Evolutionary conservation across 1,284 basidiomycete species (phyloP).

Genomic region (Rugiboletus extremiorientalis): DNA sequence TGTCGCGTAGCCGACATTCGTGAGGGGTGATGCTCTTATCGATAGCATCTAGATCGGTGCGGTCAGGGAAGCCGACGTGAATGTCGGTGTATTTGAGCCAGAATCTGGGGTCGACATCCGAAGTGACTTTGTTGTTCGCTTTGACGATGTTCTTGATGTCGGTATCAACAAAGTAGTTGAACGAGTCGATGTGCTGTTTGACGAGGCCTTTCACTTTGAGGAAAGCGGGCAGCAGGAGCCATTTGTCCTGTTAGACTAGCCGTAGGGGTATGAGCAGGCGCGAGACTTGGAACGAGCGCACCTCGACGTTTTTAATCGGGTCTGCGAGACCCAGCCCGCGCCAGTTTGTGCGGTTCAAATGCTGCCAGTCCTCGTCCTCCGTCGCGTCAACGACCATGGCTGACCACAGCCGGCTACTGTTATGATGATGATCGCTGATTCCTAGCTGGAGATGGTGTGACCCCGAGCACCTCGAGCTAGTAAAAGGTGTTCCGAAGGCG

Average conservation of each 20-base stretch:
- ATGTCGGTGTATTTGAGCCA: conserved; percentile 98
- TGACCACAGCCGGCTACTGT: not conserved
- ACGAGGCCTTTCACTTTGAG: conserved; percentile 97
- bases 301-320: conserved; percentile 79
- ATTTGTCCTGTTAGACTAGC: conserved; percentile 79
- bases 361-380: conserved; percentile 58
- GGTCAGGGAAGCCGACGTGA: conserved; percentile 86
- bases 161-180: conserved; percentile 98
- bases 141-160: conserved; percentile 97
- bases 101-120: conserved; percentile 96
- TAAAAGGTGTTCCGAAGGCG: no score
- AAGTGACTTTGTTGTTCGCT: conserved; percentile 91
- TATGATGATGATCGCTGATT: not conserved
- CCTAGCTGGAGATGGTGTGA: not conserved
- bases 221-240: conserved; percentile 93
- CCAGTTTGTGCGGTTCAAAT: conserved; percentile 58
- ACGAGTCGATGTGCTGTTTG: conserved; percentile 99
- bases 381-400: conserved; percentile 24
- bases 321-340: conserved; percentile 72
- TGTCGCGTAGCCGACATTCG: conserved; percentile 96
- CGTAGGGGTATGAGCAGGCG: not conserved
- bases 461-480: not conserved
- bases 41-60: conserved; percentile 80
- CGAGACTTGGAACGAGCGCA: conserved; percentile 26
- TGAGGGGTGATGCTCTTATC: conserved; percentile 92